These are phyloP conservation scores for Saccharomycopsis sp. DNA, from an alignment of 805 yeast species.

Conservation along the genomic window DNA sequence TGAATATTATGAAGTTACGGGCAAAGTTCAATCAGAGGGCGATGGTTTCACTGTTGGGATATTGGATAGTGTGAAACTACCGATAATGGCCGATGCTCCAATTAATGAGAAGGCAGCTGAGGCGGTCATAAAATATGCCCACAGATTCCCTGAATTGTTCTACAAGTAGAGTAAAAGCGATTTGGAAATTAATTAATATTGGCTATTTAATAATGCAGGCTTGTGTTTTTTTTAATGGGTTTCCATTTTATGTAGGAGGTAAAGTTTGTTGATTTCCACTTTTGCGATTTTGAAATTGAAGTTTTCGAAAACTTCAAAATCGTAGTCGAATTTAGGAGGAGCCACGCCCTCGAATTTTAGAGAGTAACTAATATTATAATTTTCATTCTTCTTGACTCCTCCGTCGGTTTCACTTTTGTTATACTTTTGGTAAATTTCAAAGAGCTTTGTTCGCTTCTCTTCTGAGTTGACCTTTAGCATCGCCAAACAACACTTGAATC, in stretches of 20 bases:
- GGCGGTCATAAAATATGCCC: slow-evolving; percentile 17
- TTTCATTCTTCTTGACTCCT: background rate
- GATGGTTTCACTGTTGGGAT: slow-evolving; percentile 9
- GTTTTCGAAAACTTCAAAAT: slow-evolving; percentile 12
- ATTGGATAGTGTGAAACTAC: slow-evolving; percentile 11
- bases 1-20: slow-evolving; percentile 17
- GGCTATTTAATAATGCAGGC: background rate
- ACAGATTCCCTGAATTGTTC: slow-evolving; percentile 20
- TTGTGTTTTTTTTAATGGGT: no score
- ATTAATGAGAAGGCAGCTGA: slow-evolving; percentile 18
- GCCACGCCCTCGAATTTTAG: slow-evolving; percentile 2
- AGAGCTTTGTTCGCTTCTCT: slow-evolving; percentile 2
- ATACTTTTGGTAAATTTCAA: background rate
- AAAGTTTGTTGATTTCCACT: slow-evolving; percentile 1
- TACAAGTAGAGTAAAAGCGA: background rate
- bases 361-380: background rate
- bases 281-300: slow-evolving; percentile 1
- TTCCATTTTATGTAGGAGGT: background rate
- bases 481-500: slow-evolving; percentile 3
- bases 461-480: background rate
- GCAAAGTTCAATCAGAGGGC: slow-evolving; percentile 4
- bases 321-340: slow-evolving; percentile 12
- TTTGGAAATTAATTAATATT: background rate
- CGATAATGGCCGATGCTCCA: no score
- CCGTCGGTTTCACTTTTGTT: background rate